phyloP scores from a whole-genome alignment of 2,329 filamentous ascomycete genomes.

The Colletotrichum sp. region DNA sequence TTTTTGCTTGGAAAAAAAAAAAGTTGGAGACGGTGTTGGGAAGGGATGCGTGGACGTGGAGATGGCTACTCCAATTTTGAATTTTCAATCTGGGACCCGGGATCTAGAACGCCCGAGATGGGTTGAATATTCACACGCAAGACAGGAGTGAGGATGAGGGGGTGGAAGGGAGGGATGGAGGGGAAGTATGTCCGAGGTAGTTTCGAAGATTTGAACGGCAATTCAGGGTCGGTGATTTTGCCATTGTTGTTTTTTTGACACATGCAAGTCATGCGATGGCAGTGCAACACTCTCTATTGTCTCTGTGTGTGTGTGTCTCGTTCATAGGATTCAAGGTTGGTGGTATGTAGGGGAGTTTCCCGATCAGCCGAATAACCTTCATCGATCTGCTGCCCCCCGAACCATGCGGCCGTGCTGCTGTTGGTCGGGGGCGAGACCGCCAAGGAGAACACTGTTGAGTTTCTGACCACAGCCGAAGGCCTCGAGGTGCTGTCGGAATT shows the following conservation, averaged over 20 bases:
- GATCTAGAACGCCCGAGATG: slow-evolving; percentile 7
- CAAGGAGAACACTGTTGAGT: neutral
- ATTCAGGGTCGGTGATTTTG: neutral
- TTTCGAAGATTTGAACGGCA: neutral
- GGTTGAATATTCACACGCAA: neutral
- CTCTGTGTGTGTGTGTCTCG: neutral
- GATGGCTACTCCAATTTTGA: neutral
- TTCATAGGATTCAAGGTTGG: neutral
- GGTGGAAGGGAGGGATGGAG: neutral
- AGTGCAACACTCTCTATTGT: neutral
- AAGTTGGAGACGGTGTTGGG: neutral
- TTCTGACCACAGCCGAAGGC: neutral
- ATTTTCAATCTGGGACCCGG: neutral
- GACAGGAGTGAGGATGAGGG: neutral
- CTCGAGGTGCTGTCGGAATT: neutral
- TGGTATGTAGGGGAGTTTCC: neutral
- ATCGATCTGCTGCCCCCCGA: neutral
- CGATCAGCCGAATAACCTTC: neutral
- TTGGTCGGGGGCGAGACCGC: neutral
- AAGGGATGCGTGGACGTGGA: neutral
- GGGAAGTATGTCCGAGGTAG: slow-evolving; percentile 4
- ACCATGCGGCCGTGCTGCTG: neutral
- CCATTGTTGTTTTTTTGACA: neutral
- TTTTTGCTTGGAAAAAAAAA: neutral
- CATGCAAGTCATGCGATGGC: slow-evolving; percentile 1